Conservation (phyloP, 2,329 filamentous ascomycete genomes). For the Aspergillus persii region DNA sequence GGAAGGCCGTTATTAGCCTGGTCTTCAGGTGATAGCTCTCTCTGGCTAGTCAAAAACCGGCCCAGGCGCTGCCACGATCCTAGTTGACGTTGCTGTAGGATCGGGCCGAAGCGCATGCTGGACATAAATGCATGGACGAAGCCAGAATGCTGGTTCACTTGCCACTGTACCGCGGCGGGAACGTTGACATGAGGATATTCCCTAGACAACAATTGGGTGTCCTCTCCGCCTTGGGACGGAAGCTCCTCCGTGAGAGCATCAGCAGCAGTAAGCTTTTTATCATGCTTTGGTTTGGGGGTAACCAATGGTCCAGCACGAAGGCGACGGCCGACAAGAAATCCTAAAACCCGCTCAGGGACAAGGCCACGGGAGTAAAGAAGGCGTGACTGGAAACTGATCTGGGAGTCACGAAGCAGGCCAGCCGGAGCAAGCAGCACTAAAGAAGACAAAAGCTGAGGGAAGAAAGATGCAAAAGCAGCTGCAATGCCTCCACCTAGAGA, state of each 20-base stretch:
- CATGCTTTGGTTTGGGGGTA: constrained; percentile 26
- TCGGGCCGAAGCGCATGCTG: constrained; percentile 67
- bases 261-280: constrained; percentile 37
- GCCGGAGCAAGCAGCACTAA: constrained; percentile 76
- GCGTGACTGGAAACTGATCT: constrained; percentile 60
- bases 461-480: constrained; percentile 67
- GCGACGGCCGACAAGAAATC: constrained; percentile 51
- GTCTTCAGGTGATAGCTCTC: constrained; percentile 23
- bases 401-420: constrained; percentile 67
- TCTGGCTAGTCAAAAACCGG: constrained; percentile 46
- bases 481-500: constrained; percentile 75
- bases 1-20: constrained; percentile 34
- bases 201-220: constrained; percentile 52
- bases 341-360: constrained; percentile 58
- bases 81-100: constrained; percentile 58
- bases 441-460: constrained; percentile 64
- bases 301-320: constrained; percentile 46
- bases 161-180: constrained; percentile 66
- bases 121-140: constrained; percentile 71
- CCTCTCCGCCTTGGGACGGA: constrained; percentile 29
- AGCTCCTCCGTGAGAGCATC: constrained; percentile 44
- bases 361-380: constrained; percentile 62
- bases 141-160: constrained; percentile 63
- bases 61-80: constrained; percentile 61
- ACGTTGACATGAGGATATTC: constrained; percentile 56